Evolutionary conservation across 371 early-diverging fungal genomes (phyloP), one percentile per base, ranked within the genome.

Genomic region (Mortierella sp.): DNA sequence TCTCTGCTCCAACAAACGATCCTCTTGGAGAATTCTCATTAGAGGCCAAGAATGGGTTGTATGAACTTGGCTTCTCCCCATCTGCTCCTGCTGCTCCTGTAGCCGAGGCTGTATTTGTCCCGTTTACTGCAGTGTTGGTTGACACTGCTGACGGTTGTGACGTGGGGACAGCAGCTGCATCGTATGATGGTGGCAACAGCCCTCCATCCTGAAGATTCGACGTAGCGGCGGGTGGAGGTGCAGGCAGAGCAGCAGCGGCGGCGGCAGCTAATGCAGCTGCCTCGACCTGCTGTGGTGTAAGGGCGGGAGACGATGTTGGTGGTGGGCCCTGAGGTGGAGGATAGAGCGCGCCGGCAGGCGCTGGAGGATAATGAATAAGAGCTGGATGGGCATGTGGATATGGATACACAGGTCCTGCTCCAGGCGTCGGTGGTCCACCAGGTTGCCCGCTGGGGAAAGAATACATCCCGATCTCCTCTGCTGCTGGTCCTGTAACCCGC

Each of bases 401-500:
- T 46, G 76, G 79, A 27, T 79, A 73, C 27, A 18, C 24, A 24
- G 41, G 72, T 7, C 27, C 49, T 54, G 56, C 24, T 32, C 7
- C 54, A 38, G 58, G 43, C 1, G 71, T 32, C 3, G 76, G 75
- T 27, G 46, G 76, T 27, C 35, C 43, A 51, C 41, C 38, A 54
- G 79, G 63, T 16, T 71, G 24, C 29, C n/a, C 79, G 44, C 29
- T 72, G 18, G 79, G 21, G 72, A 78, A 84, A 21, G 76, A 46
- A 51, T 84, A 84, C 85, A 84, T 84, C 72, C 81, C 82, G 72
- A 84, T 84, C 32, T 81, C 81, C 38, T 84, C 85, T 51, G 82
- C 55, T 24, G 78, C 82, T n/a, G 74, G 79, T 71, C 79, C 85
- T 44, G 73, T 65, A 12, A 84, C 55, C 16, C 81, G 41, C 18